Conservation (phyloP, 805 yeast genomes). For the Starmerella stellata region DNA sequence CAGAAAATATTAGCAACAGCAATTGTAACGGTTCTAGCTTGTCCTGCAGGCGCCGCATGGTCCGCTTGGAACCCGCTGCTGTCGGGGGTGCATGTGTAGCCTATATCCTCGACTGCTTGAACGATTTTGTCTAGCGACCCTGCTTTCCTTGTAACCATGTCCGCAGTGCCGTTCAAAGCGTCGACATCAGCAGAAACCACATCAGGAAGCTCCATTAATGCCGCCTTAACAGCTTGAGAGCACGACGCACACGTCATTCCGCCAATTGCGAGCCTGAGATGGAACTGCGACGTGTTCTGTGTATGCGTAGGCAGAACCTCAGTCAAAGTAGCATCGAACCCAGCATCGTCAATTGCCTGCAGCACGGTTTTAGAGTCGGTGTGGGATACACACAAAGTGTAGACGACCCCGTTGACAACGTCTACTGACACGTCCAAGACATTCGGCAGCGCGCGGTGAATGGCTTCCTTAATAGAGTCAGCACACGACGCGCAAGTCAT, state of each 20-base stretch:
- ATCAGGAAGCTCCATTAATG: constrained; percentile 31
- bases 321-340: constrained; percentile 33
- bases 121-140: constrained; percentile 27
- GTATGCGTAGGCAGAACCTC: constrained; percentile 44
- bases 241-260: constrained; percentile 67
- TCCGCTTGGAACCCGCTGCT: constrained; percentile 30
- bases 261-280: constrained; percentile 43
- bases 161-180: constrained; percentile 42
- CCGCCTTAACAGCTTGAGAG: constrained; percentile 34
- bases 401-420: constrained; percentile 35
- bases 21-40: constrained; percentile 39
- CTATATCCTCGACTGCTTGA: constrained; percentile 43
- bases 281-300: constrained; percentile 20
- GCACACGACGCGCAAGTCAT: constrained; percentile 55
- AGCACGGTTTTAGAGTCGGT: constrained; percentile 34
- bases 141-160: constrained; percentile 33
- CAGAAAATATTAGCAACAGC: constrained; percentile 52
- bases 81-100: constrained; percentile 42
- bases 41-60: constrained; percentile 28
- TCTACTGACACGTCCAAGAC: constrained; percentile 32
- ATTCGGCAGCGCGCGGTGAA: constrained; percentile 20
- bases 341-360: constrained; percentile 30
- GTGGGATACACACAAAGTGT: constrained; percentile 35
- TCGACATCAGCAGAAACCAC: constrained; percentile 38
- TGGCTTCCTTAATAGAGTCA: constrained; percentile 31